phyloP scores from a whole-genome alignment of 345 rosid species.

The Raphanus sativus region DNA sequence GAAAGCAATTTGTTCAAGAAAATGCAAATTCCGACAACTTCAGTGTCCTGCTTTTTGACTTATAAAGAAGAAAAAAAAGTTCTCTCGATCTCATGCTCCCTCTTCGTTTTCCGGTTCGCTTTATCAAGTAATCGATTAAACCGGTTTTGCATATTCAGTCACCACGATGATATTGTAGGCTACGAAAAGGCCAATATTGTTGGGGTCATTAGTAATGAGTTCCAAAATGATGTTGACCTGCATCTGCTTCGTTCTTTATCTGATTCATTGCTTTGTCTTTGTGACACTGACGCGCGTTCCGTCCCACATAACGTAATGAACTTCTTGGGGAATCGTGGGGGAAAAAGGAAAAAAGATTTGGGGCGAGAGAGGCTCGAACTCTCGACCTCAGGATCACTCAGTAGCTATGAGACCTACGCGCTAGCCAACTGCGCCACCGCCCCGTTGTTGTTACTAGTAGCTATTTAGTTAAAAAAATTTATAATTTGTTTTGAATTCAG shows the following conservation, averaged over 20 bases:
- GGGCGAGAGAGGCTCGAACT: slow-evolving; percentile 96
- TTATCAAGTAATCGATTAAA: too few species aligned
- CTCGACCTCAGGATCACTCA: slow-evolving; percentile 97
- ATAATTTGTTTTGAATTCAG: too few species aligned
- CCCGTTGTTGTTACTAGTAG: slow-evolving; percentile 30
- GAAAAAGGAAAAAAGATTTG: slow-evolving; percentile 19
- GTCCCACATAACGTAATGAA: neutral
- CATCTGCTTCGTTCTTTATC: neutral
- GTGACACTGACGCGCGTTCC: neutral
- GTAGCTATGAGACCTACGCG: slow-evolving; percentile 93
- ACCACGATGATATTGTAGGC: neutral
- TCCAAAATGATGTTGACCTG: neutral
- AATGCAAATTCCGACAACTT: too few species aligned
- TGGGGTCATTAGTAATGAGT: neutral
- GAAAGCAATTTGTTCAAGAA: too few species aligned
- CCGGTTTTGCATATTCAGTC: too few species aligned
- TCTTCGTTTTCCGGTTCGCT: too few species aligned
- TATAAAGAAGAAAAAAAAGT: too few species aligned
- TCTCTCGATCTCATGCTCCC: too few species aligned
- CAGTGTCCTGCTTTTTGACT: too few species aligned
- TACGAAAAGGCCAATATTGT: neutral
- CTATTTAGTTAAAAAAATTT: too few species aligned
- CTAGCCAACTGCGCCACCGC: slow-evolving; percentile 99
- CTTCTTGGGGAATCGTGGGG: neutral
- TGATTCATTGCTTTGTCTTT: neutral